phyloP scores from a whole-genome alignment of 768 basidiomycete genomes.

The Amanita jacksonii region DNA sequence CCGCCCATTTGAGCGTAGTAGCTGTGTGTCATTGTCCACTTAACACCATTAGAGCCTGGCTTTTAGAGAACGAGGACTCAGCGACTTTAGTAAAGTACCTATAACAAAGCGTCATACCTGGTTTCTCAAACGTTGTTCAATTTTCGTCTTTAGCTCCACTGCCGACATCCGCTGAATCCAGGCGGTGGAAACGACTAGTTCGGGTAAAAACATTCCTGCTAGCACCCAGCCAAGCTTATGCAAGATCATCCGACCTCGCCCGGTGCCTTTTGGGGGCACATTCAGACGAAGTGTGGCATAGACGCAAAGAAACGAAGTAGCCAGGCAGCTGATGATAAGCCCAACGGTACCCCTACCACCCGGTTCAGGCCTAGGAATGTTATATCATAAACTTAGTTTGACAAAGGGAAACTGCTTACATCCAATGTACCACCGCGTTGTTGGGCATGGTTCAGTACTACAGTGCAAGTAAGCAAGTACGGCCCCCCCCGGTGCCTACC shows the following conservation, averaged over 20 bases:
- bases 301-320: constrained; percentile 8
- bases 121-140: neutral
- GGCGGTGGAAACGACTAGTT: neutral
- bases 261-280: constrained; percentile 2
- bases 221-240: neutral
- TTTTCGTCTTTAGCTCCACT: neutral
- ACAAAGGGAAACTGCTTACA: too few species aligned
- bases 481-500: too few species aligned
- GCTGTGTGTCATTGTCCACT: neutral
- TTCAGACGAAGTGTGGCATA: constrained; percentile 8
- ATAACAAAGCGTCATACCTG: neutral
- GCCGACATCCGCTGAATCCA: neutral
- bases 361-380: neutral
- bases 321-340: constrained; percentile 9
- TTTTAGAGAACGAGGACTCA: too few species aligned
- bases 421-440: too few species aligned
- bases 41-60: too few species aligned
- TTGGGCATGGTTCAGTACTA: too few species aligned
- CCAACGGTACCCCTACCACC: neutral
- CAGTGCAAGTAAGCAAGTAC: too few species aligned
- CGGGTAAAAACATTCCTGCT: neutral
- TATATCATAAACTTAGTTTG: too few species aligned
- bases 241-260: neutral
- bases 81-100: too few species aligned
- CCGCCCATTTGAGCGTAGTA: neutral